Base-by-base conservation (phyloP, 768 basidiomycete species). In the Holtermanniella nyarrowii region DNA sequence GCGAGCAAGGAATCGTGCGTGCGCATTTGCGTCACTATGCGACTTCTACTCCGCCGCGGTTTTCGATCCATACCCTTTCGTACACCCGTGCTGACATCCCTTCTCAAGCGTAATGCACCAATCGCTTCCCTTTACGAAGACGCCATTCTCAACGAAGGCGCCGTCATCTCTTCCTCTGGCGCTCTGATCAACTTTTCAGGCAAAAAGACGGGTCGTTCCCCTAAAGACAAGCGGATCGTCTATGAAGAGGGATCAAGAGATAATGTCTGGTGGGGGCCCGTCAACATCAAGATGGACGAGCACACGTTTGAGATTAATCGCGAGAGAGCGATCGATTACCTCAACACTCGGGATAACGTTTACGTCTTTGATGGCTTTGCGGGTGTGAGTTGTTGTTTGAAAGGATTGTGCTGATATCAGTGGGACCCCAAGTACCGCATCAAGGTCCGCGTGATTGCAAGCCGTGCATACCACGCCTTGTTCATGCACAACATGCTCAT, bases 401-500 rank as follows among this genome's bases (percentile, higher is more conserved):
- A n/a, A n/a, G n/a, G n/a, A n/a, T n/a, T n/a, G n/a, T n/a, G n/a
- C 7, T 16, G 10, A 37, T 37, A 7, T 7, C 31, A 37, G 31
- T 96, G 91, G 90, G 90, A 99, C 76, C 88, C 91, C 51, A 90
- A 86, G 73, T 99, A 97, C 81, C 81, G 95, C 60, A 97, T 99
- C 77, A 99, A 99, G 77, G 93, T 99, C 74, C 89, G 95, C 59
- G 91, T 99, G 60, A 93, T 99, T 70, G 95, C 93, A 60, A 89
- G 90, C 21, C 82, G 95, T 50, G 95, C 95, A 26, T 99, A 99
- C 75, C 95, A 99, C 73, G 95, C 93, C 25, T 79, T 95, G 53
- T 99, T 90, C 78, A 96, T 96, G 90, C 85, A 96, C 76, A 96
- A 96, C 79, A 96, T 99, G 95, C 81, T 99, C 55, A 99, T 99